Evolutionary conservation across 2,329 filamentous ascomycete genomes (phyloP), one percentile per base, ranked within the genome.

Genomic region (Colletotrichum cereale): DNA sequence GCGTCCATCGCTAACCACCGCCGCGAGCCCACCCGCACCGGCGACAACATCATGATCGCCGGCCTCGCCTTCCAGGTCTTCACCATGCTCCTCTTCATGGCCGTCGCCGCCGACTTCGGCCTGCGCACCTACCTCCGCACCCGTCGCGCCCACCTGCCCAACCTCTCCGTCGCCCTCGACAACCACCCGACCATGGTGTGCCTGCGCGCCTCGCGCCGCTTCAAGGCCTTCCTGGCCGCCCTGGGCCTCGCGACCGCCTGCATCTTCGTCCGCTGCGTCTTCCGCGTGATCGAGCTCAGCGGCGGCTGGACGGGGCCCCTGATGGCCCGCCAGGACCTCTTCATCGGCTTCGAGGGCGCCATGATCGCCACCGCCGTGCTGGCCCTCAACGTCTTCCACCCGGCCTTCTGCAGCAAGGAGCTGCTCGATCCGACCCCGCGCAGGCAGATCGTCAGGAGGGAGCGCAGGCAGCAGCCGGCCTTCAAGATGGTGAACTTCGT

Each of bases 41-140:
- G 89, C n/a, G 85, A 87, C 73, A 82, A 91, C 76, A 86, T 92
- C 80, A 90, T 90, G 86, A 84, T 92, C n/a, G 88, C 88, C 5
- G 91, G 91, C 40, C 85, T 92, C 0, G 78, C 84, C 24, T 88
- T 87, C 77, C 90, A 92, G 75, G 90, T 91, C 53, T 79, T 85
- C 71, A 89, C 87, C 6, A 82, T 91, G 44, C 73, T 84, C 52
- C 77, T 85, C 67, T 92, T 92, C 82, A 85, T 87, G 60, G 34
- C 75, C 31, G 81, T 88, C 40, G 84, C 83, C 14, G 40, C 78
- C 66, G 86, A 90, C 75, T 91, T 89, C 76, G 80, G 80, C n/a
- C 73, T 83, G 57, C 82, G 85, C 67, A 81, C 81, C n/a, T 69
- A 77, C 72, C 78, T 76, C 50, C 79, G 82, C 67, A 16, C 21